A percentile compares a stretch with the other conserved stretches of the same genome.
Conservation (phyloP, 208 protist genomes). For the Leishmania turanica region DNA sequence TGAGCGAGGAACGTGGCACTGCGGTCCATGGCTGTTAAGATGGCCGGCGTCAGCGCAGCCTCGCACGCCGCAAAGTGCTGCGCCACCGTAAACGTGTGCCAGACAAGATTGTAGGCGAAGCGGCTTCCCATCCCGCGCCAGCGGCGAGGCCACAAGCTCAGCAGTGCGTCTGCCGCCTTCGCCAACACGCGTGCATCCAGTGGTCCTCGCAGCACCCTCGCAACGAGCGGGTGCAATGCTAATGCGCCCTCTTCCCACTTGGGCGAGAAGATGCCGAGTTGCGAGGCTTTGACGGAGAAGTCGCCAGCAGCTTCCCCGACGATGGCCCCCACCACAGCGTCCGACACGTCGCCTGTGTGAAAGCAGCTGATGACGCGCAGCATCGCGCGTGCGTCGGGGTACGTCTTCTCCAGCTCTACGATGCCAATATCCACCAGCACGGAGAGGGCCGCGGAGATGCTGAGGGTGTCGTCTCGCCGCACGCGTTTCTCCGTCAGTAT, state of each 20-base stretch:
- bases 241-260: slow-evolving; percentile 75
- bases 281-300: slow-evolving; percentile 44
- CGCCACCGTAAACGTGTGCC: slow-evolving; percentile 65
- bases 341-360: slow-evolving; percentile 59
- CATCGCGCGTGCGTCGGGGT: slow-evolving; percentile 32
- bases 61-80: slow-evolving; percentile 26
- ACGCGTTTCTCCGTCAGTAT: slow-evolving; percentile 35
- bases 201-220: slow-evolving; percentile 35
- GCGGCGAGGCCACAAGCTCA: slow-evolving; percentile 71
- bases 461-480: slow-evolving; percentile 47
- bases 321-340: slow-evolving; percentile 52
- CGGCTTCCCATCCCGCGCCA: slow-evolving; percentile 69
- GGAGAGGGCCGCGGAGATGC: slow-evolving; percentile 51
- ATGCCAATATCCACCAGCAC: slow-evolving; percentile 63
- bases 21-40: slow-evolving; percentile 63
- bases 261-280: slow-evolving; percentile 60
- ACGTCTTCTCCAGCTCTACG: slow-evolving; percentile 36
- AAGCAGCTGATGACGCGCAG: slow-evolving; percentile 63
- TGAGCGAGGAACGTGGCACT: slow-evolving; percentile 75
- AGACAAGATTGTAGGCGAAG: slow-evolving; percentile 63
- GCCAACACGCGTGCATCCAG: slow-evolving; percentile 14
- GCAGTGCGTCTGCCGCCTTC: slow-evolving; percentile 37
- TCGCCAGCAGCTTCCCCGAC: slow-evolving; percentile 41
- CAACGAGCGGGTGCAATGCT: slow-evolving; percentile 62
- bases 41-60: slow-evolving; percentile 32